phyloP scores from a whole-genome alignment of 208 protist species.

The Novymonas esmeraldas region DNA sequence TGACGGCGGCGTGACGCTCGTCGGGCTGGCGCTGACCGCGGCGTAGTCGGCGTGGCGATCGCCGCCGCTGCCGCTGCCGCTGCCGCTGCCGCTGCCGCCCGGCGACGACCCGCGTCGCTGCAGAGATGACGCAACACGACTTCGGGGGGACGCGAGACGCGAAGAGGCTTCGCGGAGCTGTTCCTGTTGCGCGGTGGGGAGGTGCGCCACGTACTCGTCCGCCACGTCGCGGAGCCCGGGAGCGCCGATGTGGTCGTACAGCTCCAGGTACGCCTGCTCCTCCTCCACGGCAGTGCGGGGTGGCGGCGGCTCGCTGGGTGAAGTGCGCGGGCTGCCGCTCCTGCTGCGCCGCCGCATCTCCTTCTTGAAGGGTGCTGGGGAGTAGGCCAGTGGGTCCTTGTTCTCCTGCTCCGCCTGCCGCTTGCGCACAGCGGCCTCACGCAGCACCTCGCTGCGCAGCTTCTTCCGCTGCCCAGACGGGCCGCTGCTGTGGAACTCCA shows the following conservation, averaged over 20 bases:
- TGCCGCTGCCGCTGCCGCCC: background rate
- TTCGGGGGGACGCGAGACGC: conserved; percentile 20
- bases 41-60: background rate
- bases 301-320: conserved; percentile 4
- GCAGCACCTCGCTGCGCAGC: conserved; percentile 62
- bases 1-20: background rate
- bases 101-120: conserved; percentile 12
- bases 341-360: conserved; percentile 20
- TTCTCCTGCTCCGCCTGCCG: conserved; percentile 45
- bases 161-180: conserved; percentile 32
- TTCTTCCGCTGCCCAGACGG: conserved; percentile 29
- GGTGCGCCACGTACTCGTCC: conserved; percentile 30
- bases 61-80: conserved; percentile 1
- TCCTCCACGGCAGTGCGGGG: background rate
- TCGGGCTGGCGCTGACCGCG: background rate
- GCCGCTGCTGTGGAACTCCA: conserved; percentile 32
- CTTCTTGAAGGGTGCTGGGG: conserved; percentile 42
- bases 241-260: conserved; percentile 13
- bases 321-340: conserved; percentile 18
- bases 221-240: conserved; percentile 26
- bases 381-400: conserved; percentile 63
- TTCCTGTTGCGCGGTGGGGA: conserved; percentile 22
- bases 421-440: conserved; percentile 64
- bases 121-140: background rate
- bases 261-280: conserved; percentile 24